Conservation (phyloP, 805 yeast species). For the Komagataella kurtzmanii region DNA sequence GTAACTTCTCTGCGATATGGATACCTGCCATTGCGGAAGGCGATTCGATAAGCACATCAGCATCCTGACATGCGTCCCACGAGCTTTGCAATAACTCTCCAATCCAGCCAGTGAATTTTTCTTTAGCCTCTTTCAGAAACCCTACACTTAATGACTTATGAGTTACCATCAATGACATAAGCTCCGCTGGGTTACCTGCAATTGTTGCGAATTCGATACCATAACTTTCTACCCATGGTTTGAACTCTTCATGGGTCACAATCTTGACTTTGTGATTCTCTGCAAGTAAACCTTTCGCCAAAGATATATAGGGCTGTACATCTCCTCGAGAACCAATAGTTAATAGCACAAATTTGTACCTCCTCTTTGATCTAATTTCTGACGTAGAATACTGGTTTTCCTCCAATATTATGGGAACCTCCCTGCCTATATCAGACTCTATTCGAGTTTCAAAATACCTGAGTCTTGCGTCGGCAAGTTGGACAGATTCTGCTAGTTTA, state of each 20-base stretch:
- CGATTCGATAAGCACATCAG: constrained; percentile 80
- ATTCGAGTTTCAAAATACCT: constrained; percentile 57
- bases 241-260: constrained; percentile 77
- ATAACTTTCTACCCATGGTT: constrained; percentile 55
- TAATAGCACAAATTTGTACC: constrained; percentile 49
- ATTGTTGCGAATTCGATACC: constrained; percentile 58
- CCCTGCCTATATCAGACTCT: constrained; percentile 43
- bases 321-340: constrained; percentile 96
- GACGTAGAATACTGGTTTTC: constrained; percentile 44
- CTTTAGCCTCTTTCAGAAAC: constrained; percentile 70
- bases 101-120: constrained; percentile 76
- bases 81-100: constrained; percentile 54
- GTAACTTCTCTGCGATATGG: constrained; percentile 86
- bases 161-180: constrained; percentile 85
- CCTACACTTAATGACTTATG: constrained; percentile 82
- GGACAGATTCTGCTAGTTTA: constrained; percentile 16
- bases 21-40: constrained; percentile 95
- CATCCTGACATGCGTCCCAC: constrained; percentile 78
- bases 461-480: constrained; percentile 42
- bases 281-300: constrained; percentile 61
- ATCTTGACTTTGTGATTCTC: constrained; percentile 83
- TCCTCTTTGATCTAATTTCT: constrained; percentile 36
- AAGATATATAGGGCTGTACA: constrained; percentile 89
- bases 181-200: constrained; percentile 88
- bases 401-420: constrained; percentile 57